Base-by-base conservation (phyloP, 345 rosid species). In the Brassica rapa region DNA sequence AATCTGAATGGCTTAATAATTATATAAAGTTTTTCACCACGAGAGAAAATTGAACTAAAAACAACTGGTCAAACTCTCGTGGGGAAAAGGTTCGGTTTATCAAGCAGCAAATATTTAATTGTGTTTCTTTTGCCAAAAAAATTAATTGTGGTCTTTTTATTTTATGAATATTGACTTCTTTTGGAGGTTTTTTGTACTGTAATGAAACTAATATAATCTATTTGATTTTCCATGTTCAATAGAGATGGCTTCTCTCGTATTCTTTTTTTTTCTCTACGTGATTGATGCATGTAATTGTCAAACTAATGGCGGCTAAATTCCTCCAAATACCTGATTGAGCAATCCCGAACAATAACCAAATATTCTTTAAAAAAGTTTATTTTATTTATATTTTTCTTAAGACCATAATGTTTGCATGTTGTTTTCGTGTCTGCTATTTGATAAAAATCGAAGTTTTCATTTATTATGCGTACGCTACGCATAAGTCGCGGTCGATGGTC, bases 21-120 rank as follows among this genome's bases (percentile, higher is more conserved):
- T 39, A 9, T 33, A 19, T 75, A 16, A 29, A 6, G 4, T 6
- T 65, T 75, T 59, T 25, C 4, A 75, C 32, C 32, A 10, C 3
- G 1, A 25, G 37, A 12, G n/a, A 39, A 56, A 55, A 12, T 14
- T 8, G 63, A 68, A 19, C 30, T 30, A 3, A 15, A 55, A 53
- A 63, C 39, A 71, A 29, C 37, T 61, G 39, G 76, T 71, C 77
- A 78, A 78, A 66, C 56, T 59, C 69, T 66, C 15, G 73, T 78
- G 77, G 43, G 72, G 25, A 59, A 43, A 46, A 59, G 77, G 62
- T 72, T 73, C 63, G 27, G 77, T 66, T 66, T 79, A 53, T 72
- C 41, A 79, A 46, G 77, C 64, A 25, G 73, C 23, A 66, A 51
- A 72, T 53, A 9, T 39, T 39, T 39, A 39, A 39, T 9, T 39